phyloP scores from a whole-genome alignment of 2,329 filamentous ascomycete species.

The Colletotrichum godetiae region DNA sequence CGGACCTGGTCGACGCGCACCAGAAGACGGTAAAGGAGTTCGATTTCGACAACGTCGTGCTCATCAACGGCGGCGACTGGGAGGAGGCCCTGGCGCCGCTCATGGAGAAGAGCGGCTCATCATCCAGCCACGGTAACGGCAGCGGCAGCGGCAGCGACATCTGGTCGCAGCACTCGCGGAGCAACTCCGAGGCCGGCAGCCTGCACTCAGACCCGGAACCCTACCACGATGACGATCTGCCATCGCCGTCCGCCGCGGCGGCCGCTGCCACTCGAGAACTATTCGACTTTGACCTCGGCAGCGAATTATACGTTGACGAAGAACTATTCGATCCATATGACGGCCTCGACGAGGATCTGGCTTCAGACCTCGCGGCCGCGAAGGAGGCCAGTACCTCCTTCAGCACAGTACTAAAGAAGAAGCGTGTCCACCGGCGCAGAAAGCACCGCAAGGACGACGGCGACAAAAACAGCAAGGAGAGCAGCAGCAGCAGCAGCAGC shows the following conservation, averaged over 20 bases:
- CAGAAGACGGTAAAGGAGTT: constrained; percentile 78
- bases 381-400: constrained; percentile 50
- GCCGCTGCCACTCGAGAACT: constrained; percentile 64
- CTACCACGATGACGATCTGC: constrained; percentile 46
- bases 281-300: constrained; percentile 49
- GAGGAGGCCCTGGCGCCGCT: constrained; percentile 84
- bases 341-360: constrained; percentile 44
- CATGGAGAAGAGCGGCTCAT: constrained; percentile 52
- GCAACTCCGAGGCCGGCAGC: constrained; percentile 45
- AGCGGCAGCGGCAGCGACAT: constrained; percentile 49
- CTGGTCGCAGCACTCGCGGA: constrained; percentile 54
- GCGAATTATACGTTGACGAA: constrained; percentile 35
- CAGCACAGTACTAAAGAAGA: constrained; percentile 62
- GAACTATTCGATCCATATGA: constrained; percentile 47
- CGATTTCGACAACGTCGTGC: constrained; percentile 80
- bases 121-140: not conserved
- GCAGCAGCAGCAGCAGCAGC: no score
- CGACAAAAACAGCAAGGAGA: constrained; percentile 37
- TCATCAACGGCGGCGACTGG: constrained; percentile 78
- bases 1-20: constrained; percentile 75
- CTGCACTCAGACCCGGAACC: constrained; percentile 40
- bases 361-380: constrained; percentile 48
- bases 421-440: constrained; percentile 51
- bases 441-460: constrained; percentile 47
- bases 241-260: constrained; percentile 64